Evolutionary conservation across 352 stramenopile species (phyloP), one percentile per base, ranked within the genome.

Genomic region (Globisporangium middletonii): DNA sequence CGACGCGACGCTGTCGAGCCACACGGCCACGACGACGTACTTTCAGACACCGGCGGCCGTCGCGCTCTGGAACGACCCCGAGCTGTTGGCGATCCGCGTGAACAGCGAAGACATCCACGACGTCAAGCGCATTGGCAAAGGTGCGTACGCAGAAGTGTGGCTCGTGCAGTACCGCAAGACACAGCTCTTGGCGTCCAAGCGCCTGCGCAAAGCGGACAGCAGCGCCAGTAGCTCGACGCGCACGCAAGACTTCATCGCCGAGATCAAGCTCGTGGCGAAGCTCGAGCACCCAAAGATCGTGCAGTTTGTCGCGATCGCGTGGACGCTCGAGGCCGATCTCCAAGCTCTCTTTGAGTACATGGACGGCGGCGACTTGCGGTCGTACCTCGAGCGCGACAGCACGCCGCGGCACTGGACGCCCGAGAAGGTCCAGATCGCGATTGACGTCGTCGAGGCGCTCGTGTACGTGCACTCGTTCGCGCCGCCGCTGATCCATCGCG

Each of bases 271-370:
- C 15, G 42, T 55, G 1, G 50, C 50, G 30, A 55, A 37, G 38
- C 50, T 55, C 50, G 50, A 55, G 4, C 50, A 55, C 11, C 50
- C 50, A 0, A 55, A 51, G 65, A 60, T 87, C 15, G 79, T 89
- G n/a, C 47, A 46, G 15, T 66, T 87, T 19, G 48, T 89, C 16
- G 79, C 72, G n/a, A 75, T 75, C 18, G 70, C 73, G 6, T 89
- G 76, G 74, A 83, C 72, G 2, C 69, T 75, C 23, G 64, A 82
- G 42, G 62, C 65, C 1, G 75, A 88, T 43, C 42, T 85, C 0
- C 72, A 85, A 59, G 78, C 73, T 9, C 49, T 89, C 13, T 83
- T 83, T 51, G 77, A 89, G 60, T 87, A 83, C 62, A 85, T 87
- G 76, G 55, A 79, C 1, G 70, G 69, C 9, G 76, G 74, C 30